Conservation (phyloP, 305 asterid species). For the Fraxinus sp. region DNA sequence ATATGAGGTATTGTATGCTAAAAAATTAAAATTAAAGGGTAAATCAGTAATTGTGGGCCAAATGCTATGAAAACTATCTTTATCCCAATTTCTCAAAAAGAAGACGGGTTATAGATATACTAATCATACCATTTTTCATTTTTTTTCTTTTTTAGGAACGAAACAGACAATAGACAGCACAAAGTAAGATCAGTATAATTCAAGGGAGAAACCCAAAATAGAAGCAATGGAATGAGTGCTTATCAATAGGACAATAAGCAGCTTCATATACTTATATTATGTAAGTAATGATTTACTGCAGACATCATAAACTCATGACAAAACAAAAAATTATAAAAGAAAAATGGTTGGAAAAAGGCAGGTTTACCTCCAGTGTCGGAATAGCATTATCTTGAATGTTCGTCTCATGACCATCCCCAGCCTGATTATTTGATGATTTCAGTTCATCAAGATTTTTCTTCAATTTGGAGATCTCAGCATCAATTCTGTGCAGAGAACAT, state of each 20-base stretch:
- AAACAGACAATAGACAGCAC: background rate
- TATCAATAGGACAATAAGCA: constrained; percentile 8
- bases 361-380: constrained; percentile 64
- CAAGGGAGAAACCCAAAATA: background rate
- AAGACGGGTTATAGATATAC: background rate
- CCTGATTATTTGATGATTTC: constrained; percentile 40
- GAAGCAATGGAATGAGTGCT: background rate
- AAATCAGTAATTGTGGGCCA: background rate
- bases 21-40: background rate
- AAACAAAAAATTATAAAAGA: background rate
- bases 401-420: constrained; percentile 42
- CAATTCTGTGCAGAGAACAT: constrained; percentile 61
- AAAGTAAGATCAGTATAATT: background rate
- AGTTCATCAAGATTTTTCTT: constrained; percentile 69
- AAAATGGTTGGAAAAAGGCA: constrained; percentile 20
- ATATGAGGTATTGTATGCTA: background rate
- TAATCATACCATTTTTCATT: background rate
- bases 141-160: background rate
- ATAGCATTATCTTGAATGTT: constrained; percentile 39
- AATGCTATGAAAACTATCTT: background rate
- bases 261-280: constrained; percentile 7
- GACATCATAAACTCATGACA: background rate
- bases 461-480: constrained; percentile 67
- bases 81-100: background rate
- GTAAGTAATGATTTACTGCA: constrained; percentile 8